These are phyloP conservation scores for Saccharum spontaneum DNA, from an alignment of 176 grass and related monocot genomes.

Conservation along the genomic window DNA sequence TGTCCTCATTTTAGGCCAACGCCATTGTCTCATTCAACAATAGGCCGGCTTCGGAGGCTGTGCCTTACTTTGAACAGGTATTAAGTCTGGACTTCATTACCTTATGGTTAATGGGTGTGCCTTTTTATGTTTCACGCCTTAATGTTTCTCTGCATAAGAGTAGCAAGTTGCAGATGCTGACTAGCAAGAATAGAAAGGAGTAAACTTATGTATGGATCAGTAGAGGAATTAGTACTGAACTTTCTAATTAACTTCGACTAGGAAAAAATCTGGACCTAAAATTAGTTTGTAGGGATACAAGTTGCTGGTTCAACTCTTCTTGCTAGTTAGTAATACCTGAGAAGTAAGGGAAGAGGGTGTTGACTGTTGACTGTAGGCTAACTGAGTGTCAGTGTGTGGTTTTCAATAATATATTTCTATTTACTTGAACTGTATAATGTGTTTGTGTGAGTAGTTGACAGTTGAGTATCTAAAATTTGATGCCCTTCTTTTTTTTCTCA, in stretches of 20 bases:
- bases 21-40: slow-evolving; percentile 97
- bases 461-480: background rate
- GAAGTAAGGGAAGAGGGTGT: background rate
- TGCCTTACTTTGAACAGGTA: slow-evolving; percentile 98
- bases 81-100: slow-evolving; percentile 3
- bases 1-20: slow-evolving; percentile 74
- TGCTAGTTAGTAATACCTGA: background rate
- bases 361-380: background rate
- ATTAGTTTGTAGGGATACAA: background rate
- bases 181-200: background rate
- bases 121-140: background rate
- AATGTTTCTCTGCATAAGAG: background rate
- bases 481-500: background rate
- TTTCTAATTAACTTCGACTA: slow-evolving; percentile 7
- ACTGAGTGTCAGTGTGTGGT: background rate
- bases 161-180: background rate
- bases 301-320: background rate
- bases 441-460: background rate
- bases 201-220: background rate
- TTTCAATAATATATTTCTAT: background rate
- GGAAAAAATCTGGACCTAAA: background rate
- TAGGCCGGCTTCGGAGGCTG: slow-evolving; percentile 78
- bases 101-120: background rate
- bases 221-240: background rate
- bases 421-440: background rate